Evolutionary conservation across 768 basidiomycete species (phyloP).

Genomic region (Calocera viscosa): DNA sequence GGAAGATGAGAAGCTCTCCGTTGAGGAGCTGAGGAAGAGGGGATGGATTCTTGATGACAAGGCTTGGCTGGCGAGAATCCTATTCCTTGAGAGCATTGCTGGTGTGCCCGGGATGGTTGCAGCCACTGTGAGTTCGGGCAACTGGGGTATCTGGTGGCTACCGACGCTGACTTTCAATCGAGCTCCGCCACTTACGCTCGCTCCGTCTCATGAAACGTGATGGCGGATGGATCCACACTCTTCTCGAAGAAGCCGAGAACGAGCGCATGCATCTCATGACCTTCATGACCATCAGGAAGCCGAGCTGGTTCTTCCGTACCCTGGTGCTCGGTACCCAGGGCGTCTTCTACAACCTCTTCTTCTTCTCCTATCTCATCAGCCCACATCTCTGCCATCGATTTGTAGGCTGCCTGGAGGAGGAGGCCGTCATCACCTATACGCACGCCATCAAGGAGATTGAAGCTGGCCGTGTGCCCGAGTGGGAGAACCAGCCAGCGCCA

Average conservation of each 20-base stretch:
- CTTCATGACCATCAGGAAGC: constrained; percentile 83
- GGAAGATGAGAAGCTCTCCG: constrained; percentile 43
- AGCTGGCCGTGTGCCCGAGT: constrained; percentile 65
- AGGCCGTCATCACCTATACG: constrained; percentile 86
- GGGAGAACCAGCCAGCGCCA: constrained; percentile 65
- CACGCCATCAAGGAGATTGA: constrained; percentile 75
- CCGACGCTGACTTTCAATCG: neutral
- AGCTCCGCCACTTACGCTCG: constrained; percentile 70
- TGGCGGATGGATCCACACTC: constrained; percentile 78
- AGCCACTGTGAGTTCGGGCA: constrained; percentile 35
- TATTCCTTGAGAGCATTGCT: constrained; percentile 78
- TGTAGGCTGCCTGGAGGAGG: constrained; percentile 86
- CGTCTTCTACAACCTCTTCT: constrained; percentile 76
- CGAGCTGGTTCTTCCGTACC: constrained; percentile 66
- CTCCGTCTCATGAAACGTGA: constrained; percentile 68
- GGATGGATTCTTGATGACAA: constrained; percentile 63
- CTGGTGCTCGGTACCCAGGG: constrained; percentile 86
- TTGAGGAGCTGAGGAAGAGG: constrained; percentile 58
- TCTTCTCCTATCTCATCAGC: constrained; percentile 47
- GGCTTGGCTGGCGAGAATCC: constrained; percentile 60
- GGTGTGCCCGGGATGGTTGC: constrained; percentile 95
- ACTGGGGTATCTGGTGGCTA: constrained; percentile 10
- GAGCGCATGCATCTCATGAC: constrained; percentile 97
- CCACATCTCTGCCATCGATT: constrained; percentile 72
- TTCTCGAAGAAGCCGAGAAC: constrained; percentile 90